These are phyloP conservation scores for Rugosomyces carneus DNA, from an alignment of 1,284 basidiomycete genomes.

Conservation along the genomic window DNA sequence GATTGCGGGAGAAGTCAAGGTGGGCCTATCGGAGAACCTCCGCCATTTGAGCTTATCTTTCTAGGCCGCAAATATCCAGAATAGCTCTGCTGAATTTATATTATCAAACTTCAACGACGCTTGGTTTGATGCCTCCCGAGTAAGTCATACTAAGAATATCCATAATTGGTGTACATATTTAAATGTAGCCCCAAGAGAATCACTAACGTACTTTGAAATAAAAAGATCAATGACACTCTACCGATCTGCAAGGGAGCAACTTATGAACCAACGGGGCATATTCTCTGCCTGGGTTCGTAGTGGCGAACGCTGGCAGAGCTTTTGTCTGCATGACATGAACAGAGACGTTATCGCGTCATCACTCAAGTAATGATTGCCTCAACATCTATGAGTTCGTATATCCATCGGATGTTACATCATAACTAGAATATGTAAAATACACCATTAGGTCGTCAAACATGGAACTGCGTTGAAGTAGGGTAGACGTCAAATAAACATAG, in stretches of 20 bases:
- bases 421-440: not conserved
- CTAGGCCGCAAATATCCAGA: slow-evolving; percentile 47
- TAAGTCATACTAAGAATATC: slow-evolving; percentile 4
- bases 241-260: slow-evolving; percentile 38
- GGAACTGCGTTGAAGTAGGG: not conserved
- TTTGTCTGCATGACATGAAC: slow-evolving; percentile 29
- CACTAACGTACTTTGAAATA: slow-evolving; percentile 20
- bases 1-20: slow-evolving; percentile 57
- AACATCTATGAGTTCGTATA: not conserved
- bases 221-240: slow-evolving; percentile 38
- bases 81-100: slow-evolving; percentile 41
- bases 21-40: slow-evolving; percentile 21
- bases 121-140: slow-evolving; percentile 9
- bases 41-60: not conserved
- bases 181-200: slow-evolving; percentile 3
- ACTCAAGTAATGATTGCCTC: not conserved
- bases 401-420: not conserved
- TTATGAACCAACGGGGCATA: slow-evolving; percentile 35
- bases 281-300: slow-evolving; percentile 61
- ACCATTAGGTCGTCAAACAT: slow-evolving; percentile 4
- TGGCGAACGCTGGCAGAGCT: slow-evolving; percentile 47
- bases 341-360: too few species aligned
- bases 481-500: slow-evolving; percentile 5
- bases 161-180: too few species aligned
- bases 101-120: slow-evolving; percentile 18